A percentile compares a stretch with the other conserved stretches of the same genome.
These are phyloP conservation scores for Penicillium ochrochloron DNA, from an alignment of 495 filamentous ascomycete species.

Conservation along the genomic window DNA sequence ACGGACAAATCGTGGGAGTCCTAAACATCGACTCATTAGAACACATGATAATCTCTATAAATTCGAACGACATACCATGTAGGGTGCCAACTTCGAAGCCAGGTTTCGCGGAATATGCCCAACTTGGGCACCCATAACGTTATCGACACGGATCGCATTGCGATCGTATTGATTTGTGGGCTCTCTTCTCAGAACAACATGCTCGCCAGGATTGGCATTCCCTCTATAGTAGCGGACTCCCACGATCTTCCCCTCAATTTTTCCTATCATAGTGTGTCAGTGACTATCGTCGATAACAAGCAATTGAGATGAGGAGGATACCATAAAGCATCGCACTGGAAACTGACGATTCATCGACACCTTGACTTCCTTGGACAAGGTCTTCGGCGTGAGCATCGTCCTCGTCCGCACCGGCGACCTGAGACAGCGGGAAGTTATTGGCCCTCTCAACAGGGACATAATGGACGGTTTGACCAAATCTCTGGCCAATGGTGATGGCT, in stretches of 20 bases:
- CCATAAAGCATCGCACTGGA: slow-evolving; percentile 57
- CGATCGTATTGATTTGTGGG: slow-evolving; percentile 72
- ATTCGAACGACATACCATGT: slow-evolving; percentile 56
- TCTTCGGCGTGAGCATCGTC: slow-evolving; percentile 45
- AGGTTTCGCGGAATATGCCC: slow-evolving; percentile 74
- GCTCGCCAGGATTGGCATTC: slow-evolving; percentile 70
- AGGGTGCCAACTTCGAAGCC: slow-evolving; percentile 72
- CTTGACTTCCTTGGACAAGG: slow-evolving; percentile 42
- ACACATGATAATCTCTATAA: neutral
- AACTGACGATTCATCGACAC: slow-evolving; percentile 48
- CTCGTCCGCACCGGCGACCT: slow-evolving; percentile 37
- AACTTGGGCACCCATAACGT: slow-evolving; percentile 78
- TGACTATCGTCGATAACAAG: neutral
- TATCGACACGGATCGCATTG: slow-evolving; percentile 81
- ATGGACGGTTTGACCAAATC: slow-evolving; percentile 40
- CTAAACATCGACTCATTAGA: slow-evolving; percentile 40
- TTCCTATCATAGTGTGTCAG: slow-evolving; percentile 30
- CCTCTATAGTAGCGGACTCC: slow-evolving; percentile 81
- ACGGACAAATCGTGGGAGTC: slow-evolving; percentile 57
- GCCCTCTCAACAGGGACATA: slow-evolving; percentile 34
- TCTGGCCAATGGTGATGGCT: slow-evolving; percentile 27
- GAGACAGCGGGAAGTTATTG: slow-evolving; percentile 41
- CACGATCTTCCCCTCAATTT: slow-evolving; percentile 69
- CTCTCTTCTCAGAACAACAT: slow-evolving; percentile 69
- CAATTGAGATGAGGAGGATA: slow-evolving; percentile 14